These are phyloP conservation scores for Eucalyptus pauciflora DNA, from an alignment of 345 rosid genomes.

Conservation along the genomic window DNA sequence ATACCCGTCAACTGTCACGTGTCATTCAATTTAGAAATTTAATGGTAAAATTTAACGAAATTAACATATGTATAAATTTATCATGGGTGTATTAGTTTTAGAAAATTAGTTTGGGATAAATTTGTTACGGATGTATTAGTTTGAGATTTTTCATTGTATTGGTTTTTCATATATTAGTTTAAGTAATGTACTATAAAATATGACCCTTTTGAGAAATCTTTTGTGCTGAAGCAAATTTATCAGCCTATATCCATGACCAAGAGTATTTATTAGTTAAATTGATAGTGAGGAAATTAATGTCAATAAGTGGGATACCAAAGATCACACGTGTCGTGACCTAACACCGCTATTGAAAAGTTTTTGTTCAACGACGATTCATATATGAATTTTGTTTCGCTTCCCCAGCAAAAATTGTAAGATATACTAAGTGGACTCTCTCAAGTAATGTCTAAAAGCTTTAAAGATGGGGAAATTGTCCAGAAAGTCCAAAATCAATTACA, in stretches of 20 bases:
- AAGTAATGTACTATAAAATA: neutral
- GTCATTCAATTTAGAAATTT: accelerated
- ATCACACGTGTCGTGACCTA: too few species aligned
- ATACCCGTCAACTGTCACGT: accelerated
- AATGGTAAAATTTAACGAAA: too few species aligned
- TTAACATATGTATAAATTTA: too few species aligned
- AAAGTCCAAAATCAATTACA: neutral
- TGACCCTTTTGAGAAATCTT: neutral
- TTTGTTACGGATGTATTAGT: too few species aligned
- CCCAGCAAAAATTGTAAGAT: neutral
- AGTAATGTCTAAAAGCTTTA: neutral
- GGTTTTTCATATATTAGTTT: too few species aligned
- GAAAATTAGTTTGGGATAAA: too few species aligned
- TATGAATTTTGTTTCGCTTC: neutral
- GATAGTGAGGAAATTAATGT: neutral
- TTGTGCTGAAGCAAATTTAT: neutral
- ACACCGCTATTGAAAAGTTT: neutral
- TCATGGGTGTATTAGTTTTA: too few species aligned
- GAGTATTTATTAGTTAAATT: neutral
- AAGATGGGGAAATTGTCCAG: too few species aligned
- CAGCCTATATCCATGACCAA: neutral
- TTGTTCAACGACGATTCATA: neutral
- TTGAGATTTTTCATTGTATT: too few species aligned
- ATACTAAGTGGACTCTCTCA: neutral
- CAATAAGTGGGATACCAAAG: neutral